A percentile compares a stretch with the other conserved stretches of the same genome.
These are phyloP conservation scores for Cylindrotheca fusiformis DNA, from an alignment of 108 stramenopile genomes.

Conservation along the genomic window DNA sequence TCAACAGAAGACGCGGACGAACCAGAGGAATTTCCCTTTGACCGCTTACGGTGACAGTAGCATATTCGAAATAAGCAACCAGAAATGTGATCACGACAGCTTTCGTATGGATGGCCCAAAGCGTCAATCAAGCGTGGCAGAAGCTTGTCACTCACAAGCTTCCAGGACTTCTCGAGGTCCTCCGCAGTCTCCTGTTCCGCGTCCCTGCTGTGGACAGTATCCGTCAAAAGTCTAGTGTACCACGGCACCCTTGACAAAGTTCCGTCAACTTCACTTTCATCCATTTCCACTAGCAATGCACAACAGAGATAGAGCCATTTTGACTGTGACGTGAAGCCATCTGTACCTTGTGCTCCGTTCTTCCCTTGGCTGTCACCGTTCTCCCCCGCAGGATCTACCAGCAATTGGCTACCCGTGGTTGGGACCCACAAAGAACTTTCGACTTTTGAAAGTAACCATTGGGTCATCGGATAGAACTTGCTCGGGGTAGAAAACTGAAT, in stretches of 20 bases:
- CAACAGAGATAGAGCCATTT: conserved; percentile 83
- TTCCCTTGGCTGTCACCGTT: too few relatives aligned
- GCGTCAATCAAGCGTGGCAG: conserved; percentile 68
- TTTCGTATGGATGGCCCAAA: conserved; percentile 86
- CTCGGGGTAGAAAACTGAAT: conserved; percentile 68
- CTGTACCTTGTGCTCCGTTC: conserved; percentile 40
- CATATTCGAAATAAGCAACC: conserved; percentile 77
- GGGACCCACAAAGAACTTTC: conserved; percentile 76
- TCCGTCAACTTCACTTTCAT: conserved; percentile 40
- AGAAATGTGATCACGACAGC: conserved; percentile 84
- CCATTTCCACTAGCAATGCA: conserved; percentile 76
- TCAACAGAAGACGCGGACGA: conserved; percentile 26
- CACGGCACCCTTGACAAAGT: conserved; percentile 27
- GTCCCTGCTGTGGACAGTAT: not conserved
- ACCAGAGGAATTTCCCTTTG: conserved; percentile 18
- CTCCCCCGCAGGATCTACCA: conserved; percentile 8
- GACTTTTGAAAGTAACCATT: conserved; percentile 62
- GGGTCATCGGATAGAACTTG: conserved; percentile 51
- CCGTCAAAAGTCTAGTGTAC: conserved; percentile 25
- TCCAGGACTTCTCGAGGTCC: conserved; percentile 57
- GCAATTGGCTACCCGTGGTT: conserved; percentile 19
- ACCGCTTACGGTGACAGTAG: conserved; percentile 69
- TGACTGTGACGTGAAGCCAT: conserved; percentile 79
- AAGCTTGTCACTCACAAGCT: conserved; percentile 49
- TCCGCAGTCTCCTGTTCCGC: conserved; percentile 3